These are phyloP conservation scores for Caloboletus firmus DNA, from an alignment of 1,284 basidiomycete genomes.

Conservation along the genomic window DNA sequence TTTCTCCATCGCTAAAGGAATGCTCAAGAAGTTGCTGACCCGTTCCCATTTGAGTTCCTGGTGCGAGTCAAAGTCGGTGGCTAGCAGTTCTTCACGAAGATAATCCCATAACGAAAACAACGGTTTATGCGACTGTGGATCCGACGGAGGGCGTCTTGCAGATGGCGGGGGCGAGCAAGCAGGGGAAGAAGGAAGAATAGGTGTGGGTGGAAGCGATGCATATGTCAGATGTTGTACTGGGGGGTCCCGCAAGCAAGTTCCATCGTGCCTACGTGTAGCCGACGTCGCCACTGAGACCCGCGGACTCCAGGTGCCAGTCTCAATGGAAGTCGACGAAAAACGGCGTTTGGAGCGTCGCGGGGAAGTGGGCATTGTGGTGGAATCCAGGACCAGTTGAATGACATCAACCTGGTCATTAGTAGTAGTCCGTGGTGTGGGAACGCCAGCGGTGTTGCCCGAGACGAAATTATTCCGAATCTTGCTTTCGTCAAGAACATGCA, in stretches of 20 bases:
- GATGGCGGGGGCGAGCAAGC: conserved; percentile 27
- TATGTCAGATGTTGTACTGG: conserved; percentile 43
- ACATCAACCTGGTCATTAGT: background rate
- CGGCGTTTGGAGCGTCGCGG: conserved; percentile 36
- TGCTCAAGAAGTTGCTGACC: conserved; percentile 95
- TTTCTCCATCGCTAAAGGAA: conserved; percentile 94
- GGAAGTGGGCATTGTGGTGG: conserved; percentile 31
- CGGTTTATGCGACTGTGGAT: conserved; percentile 18
- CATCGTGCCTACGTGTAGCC: conserved; percentile 19
- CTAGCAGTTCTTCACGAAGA: conserved; percentile 81
- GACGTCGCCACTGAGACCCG: conserved; percentile 13
- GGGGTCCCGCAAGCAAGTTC: conserved; percentile 6
- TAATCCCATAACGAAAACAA: conserved; percentile 92
- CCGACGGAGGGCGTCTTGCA: conserved; percentile 6
- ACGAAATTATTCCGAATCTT: background rate
- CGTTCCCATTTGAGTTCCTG: conserved; percentile 96
- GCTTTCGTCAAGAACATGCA: conserved; percentile 19
- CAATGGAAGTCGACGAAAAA: conserved; percentile 33
- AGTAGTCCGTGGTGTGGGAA: conserved; percentile 27
- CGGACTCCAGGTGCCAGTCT: conserved; percentile 24
- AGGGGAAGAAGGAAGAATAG: conserved; percentile 52
- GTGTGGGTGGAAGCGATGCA: conserved; percentile 70
- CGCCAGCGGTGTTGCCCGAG: background rate
- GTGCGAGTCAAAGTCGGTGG: conserved; percentile 89
- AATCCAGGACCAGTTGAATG: background rate